Conservation (phyloP, 768 basidiomycete genomes). For the Dictyophora rubrovolvata region DNA sequence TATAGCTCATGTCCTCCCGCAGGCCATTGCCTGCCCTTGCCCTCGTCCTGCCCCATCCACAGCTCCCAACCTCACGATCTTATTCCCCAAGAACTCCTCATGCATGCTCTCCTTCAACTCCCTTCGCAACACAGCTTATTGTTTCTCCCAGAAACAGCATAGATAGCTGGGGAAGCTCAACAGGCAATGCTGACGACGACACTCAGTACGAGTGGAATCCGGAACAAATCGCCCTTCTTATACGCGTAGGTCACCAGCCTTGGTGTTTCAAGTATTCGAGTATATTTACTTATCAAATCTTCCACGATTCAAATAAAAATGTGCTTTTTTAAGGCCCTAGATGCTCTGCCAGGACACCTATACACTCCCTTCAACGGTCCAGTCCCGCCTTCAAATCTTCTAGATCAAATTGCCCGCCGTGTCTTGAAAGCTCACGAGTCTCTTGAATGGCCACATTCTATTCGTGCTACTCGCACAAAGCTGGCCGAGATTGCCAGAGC, state of each 20-base stretch:
- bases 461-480: slow-evolving; percentile 73
- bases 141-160: slow-evolving; percentile 54
- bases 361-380: slow-evolving; percentile 79
- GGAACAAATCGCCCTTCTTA: slow-evolving; percentile 58
- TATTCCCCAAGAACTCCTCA: slow-evolving; percentile 30
- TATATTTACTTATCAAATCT: background rate
- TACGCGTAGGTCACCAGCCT: slow-evolving; percentile 39
- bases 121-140: slow-evolving; percentile 35
- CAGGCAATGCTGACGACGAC: slow-evolving; percentile 47
- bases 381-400: slow-evolving; percentile 74
- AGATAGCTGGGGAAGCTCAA: slow-evolving; percentile 81
- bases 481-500: slow-evolving; percentile 67
- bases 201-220: slow-evolving; percentile 63
- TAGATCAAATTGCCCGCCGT: slow-evolving; percentile 78
- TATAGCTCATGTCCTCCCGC: background rate
- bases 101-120: slow-evolving; percentile 43
- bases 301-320: background rate
- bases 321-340: slow-evolving; percentile 53
- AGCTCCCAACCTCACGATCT: slow-evolving; percentile 25
- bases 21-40: slow-evolving; percentile 33
- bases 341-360: slow-evolving; percentile 74
- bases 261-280: too few relatives aligned
- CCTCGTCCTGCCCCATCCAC: slow-evolving; percentile 53
- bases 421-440: slow-evolving; percentile 67
- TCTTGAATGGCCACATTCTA: slow-evolving; percentile 72